These are phyloP conservation scores for Teunomyces stri DNA, from an alignment of 805 yeast genomes.

Conservation along the genomic window DNA sequence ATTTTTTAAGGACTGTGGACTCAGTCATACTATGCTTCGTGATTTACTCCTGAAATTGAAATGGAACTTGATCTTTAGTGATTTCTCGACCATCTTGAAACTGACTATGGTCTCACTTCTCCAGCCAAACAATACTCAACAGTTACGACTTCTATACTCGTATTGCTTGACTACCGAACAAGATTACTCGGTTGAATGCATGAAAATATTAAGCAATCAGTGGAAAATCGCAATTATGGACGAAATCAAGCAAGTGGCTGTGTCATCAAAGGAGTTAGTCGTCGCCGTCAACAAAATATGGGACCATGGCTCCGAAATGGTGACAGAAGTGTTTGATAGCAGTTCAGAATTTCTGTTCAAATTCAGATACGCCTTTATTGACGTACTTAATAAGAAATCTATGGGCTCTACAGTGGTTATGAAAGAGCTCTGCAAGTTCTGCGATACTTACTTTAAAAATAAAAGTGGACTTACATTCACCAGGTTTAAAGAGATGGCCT, in stretches of 20 bases:
- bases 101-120: constrained; percentile 20
- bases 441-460: constrained; percentile 27
- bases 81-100: constrained; percentile 19
- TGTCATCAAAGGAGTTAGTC: constrained; percentile 8
- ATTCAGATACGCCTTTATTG: constrained; percentile 27
- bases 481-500: constrained; percentile 17
- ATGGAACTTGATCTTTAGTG: constrained; percentile 30
- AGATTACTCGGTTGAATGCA: neutral
- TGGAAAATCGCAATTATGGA: neutral
- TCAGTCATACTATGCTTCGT: constrained; percentile 14
- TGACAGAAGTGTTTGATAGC: constrained; percentile 10
- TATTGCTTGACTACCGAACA: constrained; percentile 2
- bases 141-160: constrained; percentile 1
- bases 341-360: constrained; percentile 22
- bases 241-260: neutral
- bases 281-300: neutral
- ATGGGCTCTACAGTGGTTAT: constrained; percentile 15
- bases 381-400: constrained; percentile 13
- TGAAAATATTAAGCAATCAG: neutral
- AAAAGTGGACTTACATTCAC: constrained; percentile 11
- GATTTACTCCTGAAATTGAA: constrained; percentile 19
- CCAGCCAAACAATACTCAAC: neutral
- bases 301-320: constrained; percentile 4
- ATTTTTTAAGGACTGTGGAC: constrained; percentile 11
- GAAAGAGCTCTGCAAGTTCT: constrained; percentile 26